A percentile compares a stretch with the other conserved stretches of the same genome.
Conservation (phyloP, 2,329 filamentous ascomycete species). For the Pseudofabraea citricarpa region DNA sequence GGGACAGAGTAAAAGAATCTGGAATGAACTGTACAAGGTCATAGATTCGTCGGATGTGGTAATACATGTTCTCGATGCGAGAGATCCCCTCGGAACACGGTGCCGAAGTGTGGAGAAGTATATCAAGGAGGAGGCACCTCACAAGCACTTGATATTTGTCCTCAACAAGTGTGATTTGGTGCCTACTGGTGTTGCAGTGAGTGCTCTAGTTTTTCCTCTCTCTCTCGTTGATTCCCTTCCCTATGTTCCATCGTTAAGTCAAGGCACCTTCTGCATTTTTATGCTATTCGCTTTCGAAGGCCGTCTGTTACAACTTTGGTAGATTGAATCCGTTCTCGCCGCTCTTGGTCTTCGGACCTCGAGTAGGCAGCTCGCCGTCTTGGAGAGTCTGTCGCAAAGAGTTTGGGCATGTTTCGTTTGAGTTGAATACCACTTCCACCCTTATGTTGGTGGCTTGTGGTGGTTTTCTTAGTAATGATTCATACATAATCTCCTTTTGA, state of each 20-base stretch:
- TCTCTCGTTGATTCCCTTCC: constrained; percentile 9
- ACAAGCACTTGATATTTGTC: constrained; percentile 91
- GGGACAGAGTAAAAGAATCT: constrained; percentile 91
- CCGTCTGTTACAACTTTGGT: constrained; percentile 99
- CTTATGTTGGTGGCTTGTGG: constrained; percentile 56
- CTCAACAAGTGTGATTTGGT: constrained; percentile 92
- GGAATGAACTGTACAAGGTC: constrained; percentile 95
- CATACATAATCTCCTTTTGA: constrained; percentile 59
- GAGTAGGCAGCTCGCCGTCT: constrained; percentile 79
- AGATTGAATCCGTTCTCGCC: constrained; percentile 75
- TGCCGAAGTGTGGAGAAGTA: constrained; percentile 93
- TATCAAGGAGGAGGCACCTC: constrained; percentile 84
- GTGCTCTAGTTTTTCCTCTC: constrained; percentile 38
- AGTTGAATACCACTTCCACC: constrained; percentile 87
- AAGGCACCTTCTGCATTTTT: constrained; percentile 65
- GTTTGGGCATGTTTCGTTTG: constrained; percentile 76
- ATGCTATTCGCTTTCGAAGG: constrained; percentile 64
- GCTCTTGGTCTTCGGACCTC: constrained; percentile 54
- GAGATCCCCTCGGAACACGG: constrained; percentile 84
- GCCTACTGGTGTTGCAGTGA: constrained; percentile 90
- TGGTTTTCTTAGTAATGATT: constrained; percentile 98
- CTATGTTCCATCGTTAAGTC: constrained; percentile 69
- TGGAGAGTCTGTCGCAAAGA: constrained; percentile 72
- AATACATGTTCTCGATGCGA: constrained; percentile 87
- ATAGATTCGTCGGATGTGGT: constrained; percentile 95